Evolutionary conservation across 768 basidiomycete genomes (phyloP).

Genomic region (Jaapia argillacea): DNA sequence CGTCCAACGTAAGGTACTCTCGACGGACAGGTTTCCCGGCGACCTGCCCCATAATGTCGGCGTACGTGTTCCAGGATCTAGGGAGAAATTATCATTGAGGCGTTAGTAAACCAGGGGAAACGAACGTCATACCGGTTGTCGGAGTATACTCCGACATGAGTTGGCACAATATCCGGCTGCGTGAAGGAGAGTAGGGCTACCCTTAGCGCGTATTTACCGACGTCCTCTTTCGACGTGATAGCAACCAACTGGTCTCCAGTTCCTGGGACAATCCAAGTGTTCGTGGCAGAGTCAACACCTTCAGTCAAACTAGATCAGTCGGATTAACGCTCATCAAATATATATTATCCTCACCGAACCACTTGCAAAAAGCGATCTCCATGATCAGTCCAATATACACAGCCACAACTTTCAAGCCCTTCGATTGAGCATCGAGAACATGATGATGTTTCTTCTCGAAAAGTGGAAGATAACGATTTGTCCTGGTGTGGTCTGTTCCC

Average conservation of each 20-base stretch:
- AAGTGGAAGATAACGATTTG: not conserved
- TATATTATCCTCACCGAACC: not conserved
- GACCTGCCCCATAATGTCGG: not conserved
- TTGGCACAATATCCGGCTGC: not conserved
- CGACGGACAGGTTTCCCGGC: not conserved
- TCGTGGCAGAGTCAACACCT: not conserved
- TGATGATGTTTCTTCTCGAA: not conserved
- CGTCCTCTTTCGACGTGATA: not conserved
- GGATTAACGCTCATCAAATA: not conserved
- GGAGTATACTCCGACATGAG: not conserved
- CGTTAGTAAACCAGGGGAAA: not conserved
- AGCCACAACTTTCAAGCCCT: not conserved
- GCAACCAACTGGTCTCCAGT: not conserved
- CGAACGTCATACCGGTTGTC: not conserved
- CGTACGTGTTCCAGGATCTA: not conserved
- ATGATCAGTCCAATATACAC: not conserved
- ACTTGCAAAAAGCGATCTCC: not conserved
- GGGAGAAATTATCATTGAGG: not conserved
- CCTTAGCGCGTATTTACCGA: not conserved
- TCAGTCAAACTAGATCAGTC: not conserved
- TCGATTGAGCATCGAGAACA: not conserved
- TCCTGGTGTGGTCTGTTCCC: not conserved
- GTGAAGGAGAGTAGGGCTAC: not conserved
- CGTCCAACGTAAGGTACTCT: not conserved
- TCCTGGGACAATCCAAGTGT: not conserved